Base-by-base conservation (phyloP, 2,329 filamentous ascomycete genomes). In the Fusarium tricinctum region DNA sequence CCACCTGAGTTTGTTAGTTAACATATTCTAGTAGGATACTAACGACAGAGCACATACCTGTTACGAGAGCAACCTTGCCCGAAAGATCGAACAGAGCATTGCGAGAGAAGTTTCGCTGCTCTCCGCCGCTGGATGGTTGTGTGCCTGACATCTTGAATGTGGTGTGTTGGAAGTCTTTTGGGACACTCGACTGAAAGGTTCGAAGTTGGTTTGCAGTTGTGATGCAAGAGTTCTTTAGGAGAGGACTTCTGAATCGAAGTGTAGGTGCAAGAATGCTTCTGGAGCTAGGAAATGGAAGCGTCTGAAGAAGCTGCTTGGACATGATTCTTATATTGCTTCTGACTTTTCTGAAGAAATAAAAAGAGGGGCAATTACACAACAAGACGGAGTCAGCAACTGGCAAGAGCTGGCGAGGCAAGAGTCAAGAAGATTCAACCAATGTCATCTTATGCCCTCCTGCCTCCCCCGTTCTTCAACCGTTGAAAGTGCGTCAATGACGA, bases 31-130 rank as follows among this genome's bases (percentile, higher is more conserved):
- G 9, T 44, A 35, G 5, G 8, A 6, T 8, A 23, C 12, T 9
- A 6, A 35, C 8, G 15, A n/a, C 10, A 17, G 15, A 26, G 13
- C 6, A 60, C 75, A 33, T 57, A 80, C 81, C 82, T 3, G 82
- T 84, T 22, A 84, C 78, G 15, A 84, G 79, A 38, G 82, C 82
- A 1, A 84, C 81, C 48, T 78, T 80, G 56, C 78, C 81, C 17
- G 76, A 74, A 32, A 83, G 76, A 68, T 83, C 74, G 58, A 83
- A 84, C 32, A 84, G 78, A 52, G 71, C 72, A 52, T 79, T 69
- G 22, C 78, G 74, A 17, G 77, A 76, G 63, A 83, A 78, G 46
- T 74, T 63, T 52, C 65, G 63, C 35, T 75, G 70, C 47, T 72
- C 72, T 5, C 68, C 66, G 8, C 63, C 65, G 35, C 65, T 72